A percentile compares a stretch with the other conserved stretches of the same genome.
Evolutionary conservation across 805 yeast species (phyloP).

Genomic region (Kodamaea restingae): DNA sequence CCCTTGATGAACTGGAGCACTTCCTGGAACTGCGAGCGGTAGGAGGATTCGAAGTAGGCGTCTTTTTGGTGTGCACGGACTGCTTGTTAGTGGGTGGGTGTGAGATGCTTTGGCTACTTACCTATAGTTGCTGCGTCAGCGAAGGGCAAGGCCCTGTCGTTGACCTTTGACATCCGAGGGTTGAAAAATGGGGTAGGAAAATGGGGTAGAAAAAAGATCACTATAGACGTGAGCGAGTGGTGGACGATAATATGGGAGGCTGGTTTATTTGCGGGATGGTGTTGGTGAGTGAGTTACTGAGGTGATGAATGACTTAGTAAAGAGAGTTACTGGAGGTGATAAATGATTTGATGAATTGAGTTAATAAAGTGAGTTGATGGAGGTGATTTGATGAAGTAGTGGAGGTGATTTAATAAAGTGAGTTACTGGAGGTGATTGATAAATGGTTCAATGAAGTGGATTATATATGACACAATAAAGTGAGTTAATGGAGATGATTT

Average conservation of each 20-base stretch:
- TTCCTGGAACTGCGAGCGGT: constrained; percentile 54
- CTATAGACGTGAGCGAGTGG: not conserved
- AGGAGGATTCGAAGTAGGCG: constrained; percentile 56
- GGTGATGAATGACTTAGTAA: too few relatives aligned
- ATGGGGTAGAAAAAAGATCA: not conserved
- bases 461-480: too few relatives aligned
- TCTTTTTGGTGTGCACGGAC: constrained; percentile 93
- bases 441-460: too few relatives aligned
- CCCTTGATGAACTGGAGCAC: constrained; percentile 54
- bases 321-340: too few relatives aligned
- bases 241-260: not conserved
- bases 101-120: constrained; percentile 29
- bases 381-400: too few relatives aligned
- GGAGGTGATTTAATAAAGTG: too few relatives aligned
- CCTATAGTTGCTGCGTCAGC: constrained; percentile 88
- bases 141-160: constrained; percentile 43
- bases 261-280: too few relatives aligned
- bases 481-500: too few relatives aligned
- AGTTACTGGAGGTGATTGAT: too few relatives aligned
- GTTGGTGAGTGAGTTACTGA: too few relatives aligned
- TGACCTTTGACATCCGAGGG: constrained; percentile 9
- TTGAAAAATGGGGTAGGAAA: not conserved
- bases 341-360: too few relatives aligned
- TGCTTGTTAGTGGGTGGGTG: constrained; percentile 23
- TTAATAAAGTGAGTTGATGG: too few relatives aligned